Conservation (phyloP, 1,139 yeast genomes). For the Candida sp. region DNA sequence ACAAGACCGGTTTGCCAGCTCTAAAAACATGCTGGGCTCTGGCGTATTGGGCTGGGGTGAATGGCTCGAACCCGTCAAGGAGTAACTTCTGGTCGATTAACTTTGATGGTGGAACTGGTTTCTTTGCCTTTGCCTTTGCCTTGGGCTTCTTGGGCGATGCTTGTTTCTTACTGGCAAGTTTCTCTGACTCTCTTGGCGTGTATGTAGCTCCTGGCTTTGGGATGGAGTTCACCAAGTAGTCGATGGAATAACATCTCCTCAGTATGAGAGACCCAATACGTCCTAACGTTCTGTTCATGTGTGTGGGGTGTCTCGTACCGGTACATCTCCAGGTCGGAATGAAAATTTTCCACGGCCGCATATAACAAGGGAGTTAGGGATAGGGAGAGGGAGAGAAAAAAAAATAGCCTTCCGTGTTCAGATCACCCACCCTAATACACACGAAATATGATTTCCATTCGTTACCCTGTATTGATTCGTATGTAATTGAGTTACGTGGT, state of each 20-base stretch:
- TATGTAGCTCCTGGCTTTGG: background rate
- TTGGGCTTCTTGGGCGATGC: conserved; percentile 16
- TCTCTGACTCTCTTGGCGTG: background rate
- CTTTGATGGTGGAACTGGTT: background rate
- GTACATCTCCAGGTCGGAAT: background rate
- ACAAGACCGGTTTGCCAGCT: conserved; percentile 45
- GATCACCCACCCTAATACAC: background rate
- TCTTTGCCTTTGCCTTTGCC: background rate
- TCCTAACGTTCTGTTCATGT: background rate
- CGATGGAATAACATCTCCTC: conserved; percentile 6
- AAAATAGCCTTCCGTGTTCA: background rate
- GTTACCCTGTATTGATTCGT: conserved; percentile 7
- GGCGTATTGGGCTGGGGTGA: conserved; percentile 14
- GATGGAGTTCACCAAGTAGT: conserved; percentile 6
- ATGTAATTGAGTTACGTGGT: background rate
- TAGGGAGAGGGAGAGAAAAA: background rate
- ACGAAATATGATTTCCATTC: conserved; percentile 7
- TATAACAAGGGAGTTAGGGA: background rate
- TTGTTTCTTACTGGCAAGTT: conserved; percentile 18
- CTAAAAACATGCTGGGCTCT: conserved; percentile 43
- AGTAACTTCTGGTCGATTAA: conserved; percentile 4
- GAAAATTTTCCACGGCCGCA: background rate
- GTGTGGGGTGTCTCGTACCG: background rate
- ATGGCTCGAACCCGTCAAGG: conserved; percentile 7
- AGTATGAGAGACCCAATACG: background rate